These are phyloP conservation scores for Paracamarosporium sp. DNA, from an alignment of 2,329 filamentous ascomycete genomes.

Conservation along the genomic window DNA sequence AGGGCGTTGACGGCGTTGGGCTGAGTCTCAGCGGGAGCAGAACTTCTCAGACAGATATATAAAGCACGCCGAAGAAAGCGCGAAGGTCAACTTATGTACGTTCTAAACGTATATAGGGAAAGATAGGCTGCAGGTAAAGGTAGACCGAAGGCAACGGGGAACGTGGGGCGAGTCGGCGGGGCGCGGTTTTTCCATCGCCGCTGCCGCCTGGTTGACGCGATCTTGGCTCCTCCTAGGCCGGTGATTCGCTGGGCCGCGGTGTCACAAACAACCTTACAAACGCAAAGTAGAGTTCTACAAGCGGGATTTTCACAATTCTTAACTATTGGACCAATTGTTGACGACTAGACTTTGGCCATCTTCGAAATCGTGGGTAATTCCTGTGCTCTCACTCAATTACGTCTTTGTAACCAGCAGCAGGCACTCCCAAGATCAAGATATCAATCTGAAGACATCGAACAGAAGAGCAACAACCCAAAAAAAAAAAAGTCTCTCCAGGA, in stretches of 20 bases:
- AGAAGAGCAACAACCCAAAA: too few species aligned
- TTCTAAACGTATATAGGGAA: constrained; percentile 2
- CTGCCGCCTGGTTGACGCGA: constrained; percentile 3
- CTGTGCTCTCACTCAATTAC: too few species aligned
- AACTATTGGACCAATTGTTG: neutral
- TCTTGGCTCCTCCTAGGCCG: constrained; percentile 8
- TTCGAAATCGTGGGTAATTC: too few species aligned
- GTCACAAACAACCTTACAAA: too few species aligned
- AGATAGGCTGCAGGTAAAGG: constrained; percentile 16
- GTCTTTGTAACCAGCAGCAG: too few species aligned
- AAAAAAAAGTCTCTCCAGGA: neutral
- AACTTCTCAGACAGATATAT: too few species aligned
- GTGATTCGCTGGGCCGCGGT: constrained; percentile 5
- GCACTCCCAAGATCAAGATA: too few species aligned
- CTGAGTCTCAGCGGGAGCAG: neutral
- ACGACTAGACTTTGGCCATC: too few species aligned
- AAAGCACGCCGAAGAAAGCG: neutral
- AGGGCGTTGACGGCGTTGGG: neutral
- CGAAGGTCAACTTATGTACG: neutral
- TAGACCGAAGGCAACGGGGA: constrained; percentile 16
- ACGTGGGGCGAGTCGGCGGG: constrained; percentile 15
- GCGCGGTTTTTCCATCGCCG: constrained; percentile 16
- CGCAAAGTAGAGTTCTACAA: too few species aligned
- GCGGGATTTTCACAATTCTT: neutral
- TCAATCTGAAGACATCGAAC: too few species aligned